These are phyloP conservation scores for Trichoderma aggressivum DNA, from an alignment of 2,329 filamentous ascomycete species.

Conservation along the genomic window DNA sequence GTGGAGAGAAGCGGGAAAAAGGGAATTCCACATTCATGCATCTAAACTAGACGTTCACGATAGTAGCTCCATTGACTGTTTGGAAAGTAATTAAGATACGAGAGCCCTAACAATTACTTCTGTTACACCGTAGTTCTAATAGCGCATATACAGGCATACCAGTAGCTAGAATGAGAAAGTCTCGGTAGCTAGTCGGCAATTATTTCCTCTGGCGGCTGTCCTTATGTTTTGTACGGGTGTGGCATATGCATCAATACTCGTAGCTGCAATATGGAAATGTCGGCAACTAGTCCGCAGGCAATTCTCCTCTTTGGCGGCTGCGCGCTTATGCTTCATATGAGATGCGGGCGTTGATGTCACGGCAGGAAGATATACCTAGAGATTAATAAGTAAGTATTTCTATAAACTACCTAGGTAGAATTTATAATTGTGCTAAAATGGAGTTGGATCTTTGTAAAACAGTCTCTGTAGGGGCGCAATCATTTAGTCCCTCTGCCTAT, in stretches of 20 bases:
- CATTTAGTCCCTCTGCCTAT: not conserved
- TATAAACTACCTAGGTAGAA: not conserved
- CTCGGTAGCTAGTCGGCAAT: not conserved
- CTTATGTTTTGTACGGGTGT: not conserved
- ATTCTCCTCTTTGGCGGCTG: not conserved
- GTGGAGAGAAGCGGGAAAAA: not conserved
- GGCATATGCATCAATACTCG: not conserved
- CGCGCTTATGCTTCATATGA: not conserved
- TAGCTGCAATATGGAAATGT: not conserved
- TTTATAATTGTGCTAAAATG: not conserved
- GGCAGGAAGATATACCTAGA: not conserved
- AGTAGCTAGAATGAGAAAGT: not conserved
- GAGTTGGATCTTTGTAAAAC: not conserved
- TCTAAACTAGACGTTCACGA: not conserved
- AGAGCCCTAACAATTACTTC: not conserved
- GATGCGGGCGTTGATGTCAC: not conserved
- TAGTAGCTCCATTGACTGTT: not conserved
- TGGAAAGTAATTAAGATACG: not conserved
- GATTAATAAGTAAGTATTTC: not conserved
- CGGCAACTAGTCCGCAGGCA: not conserved
- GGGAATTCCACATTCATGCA: not conserved
- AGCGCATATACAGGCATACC: not conserved
- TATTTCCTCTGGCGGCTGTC: not conserved
- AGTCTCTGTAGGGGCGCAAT: not conserved
- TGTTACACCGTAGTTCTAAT: not conserved